These are phyloP conservation scores for Diatrype stigma DNA, from an alignment of 2,329 filamentous ascomycete genomes.

Conservation along the genomic window DNA sequence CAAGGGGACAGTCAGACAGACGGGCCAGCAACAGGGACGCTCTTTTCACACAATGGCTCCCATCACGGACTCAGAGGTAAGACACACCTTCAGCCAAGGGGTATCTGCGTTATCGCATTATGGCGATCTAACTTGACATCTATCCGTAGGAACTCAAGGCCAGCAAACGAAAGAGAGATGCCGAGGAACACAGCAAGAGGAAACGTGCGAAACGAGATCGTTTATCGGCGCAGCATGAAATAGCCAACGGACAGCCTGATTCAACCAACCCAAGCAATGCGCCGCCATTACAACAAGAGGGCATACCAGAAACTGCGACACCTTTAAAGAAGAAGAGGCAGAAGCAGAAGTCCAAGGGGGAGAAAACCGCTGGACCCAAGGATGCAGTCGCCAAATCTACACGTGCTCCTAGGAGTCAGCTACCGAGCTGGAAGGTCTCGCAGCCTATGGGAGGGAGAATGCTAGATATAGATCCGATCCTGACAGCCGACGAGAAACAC, in stretches of 20 bases:
- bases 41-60: constrained; percentile 22
- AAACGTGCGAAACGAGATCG: constrained; percentile 37
- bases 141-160: constrained; percentile 29
- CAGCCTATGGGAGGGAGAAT: constrained; percentile 63
- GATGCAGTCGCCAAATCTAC: no score
- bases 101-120: no score
- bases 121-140: no score
- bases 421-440: constrained; percentile 52
- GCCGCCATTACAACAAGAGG: constrained; percentile 2
- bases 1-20: no score
- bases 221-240: constrained; percentile 9
- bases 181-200: constrained; percentile 36
- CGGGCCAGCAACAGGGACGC: no score
- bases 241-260: constrained; percentile 5
- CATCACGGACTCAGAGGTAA: constrained; percentile 19
- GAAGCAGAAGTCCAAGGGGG: constrained; percentile 2
- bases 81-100: no score
- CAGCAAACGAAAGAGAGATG: constrained; percentile 46
- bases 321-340: constrained; percentile 10
- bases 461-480: constrained; percentile 60
- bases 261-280: constrained; percentile 8
- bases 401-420: neutral
- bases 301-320: constrained; percentile 3
- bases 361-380: no score
- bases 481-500: constrained; percentile 58